Base-by-base conservation (phyloP, 1,139 yeast species). In the Saccharomyces hybrid region DNA sequence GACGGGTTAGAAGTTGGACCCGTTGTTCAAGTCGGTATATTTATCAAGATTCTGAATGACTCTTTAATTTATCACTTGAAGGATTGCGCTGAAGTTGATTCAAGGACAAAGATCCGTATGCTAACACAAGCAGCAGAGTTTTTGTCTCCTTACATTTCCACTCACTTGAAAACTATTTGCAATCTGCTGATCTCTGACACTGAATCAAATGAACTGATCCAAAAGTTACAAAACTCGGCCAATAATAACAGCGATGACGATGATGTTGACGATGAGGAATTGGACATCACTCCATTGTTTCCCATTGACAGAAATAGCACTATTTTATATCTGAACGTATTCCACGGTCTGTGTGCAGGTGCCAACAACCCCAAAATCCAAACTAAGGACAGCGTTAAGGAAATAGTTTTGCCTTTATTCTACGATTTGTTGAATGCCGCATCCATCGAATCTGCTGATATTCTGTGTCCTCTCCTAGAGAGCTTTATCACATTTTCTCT, bases 1-100 rank as follows among this genome's bases (percentile, higher is more conserved):
- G 64, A 73, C 47, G 66, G 69, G 11, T 48, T 77, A 32, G 68
- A 71, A 54, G 51, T 76, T 1, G 60, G 66, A 2, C 66, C 69
- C 1, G 62, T 76, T 47, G 59, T 80, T n/a, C 74, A 72, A 53
- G 66, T 73, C 3, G 77, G 77, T 52, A 60, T 65, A 2, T 64
- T 82, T 51, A 65, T 78, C 29, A 61, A 68, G 3, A 60, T 76
- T 11, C 52, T 78, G n/a, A 61, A 62, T 23, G 70, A 72, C 25
- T 70, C 78, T 0, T 66, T 69, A 49, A 57, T 63, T 9, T 66
- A 61, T 49, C 70, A 71, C 53, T 29, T 62, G 9, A 55, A 56
- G 19, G 56, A 56, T 23, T 53, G 50, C 8, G 47, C 52, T 2
- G 55, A 56, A 26, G 29, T 51, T 9, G 48, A 52, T 14, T 34